Evolutionary conservation across 805 yeast species (phyloP), one percentile per base, ranked within the genome.

Genomic region (Suhomyces pyralidae): DNA sequence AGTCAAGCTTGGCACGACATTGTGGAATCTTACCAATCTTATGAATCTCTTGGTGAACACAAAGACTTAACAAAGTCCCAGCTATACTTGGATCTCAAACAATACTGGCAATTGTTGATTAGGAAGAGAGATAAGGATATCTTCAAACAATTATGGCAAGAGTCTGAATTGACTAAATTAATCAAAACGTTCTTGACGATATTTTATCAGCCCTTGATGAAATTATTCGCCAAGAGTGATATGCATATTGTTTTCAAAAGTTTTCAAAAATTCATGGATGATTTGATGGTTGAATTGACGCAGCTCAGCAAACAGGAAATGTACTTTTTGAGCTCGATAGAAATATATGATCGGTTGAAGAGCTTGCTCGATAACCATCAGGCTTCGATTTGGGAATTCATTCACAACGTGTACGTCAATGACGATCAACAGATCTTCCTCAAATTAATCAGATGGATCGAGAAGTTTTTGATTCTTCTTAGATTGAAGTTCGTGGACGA

Each of bases 101-200:
- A 85, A 51, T 77, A 86, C 50, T 81, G 87, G 68, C 84, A 81
- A 54, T 68, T 87, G 15, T 79, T 79, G 56, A 73, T 88, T 1
- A 79, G 94, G 34, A 85, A 82, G 52, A 81, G 83, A 36, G 99
- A 93, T 63, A 91, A 90, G 64, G 82, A 83, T 51, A 71, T 86
- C 43, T 69, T 92, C 74, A 84, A 84, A 60, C 85, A 85, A 62
- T 65, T 92, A 43, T 90, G 97, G 96, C 83, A 82, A 45, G 96
- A 92, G 60, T 90, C 93, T 0, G 89, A 88, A 58, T 72, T 96
- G 45, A 84, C 91, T n/a, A 78, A 78, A 36, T 76, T 93, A 42
- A 73, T 92, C 52, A 87, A 87, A 58, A 89, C 88, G 46, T 74
- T 90, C 26, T 77, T 94, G 26, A 71, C 73, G 0, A 61, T 74